Evolutionary conservation across 1,284 basidiomycete species (phyloP).

Genomic region (Cutaneotrichosporon mucoides): DNA sequence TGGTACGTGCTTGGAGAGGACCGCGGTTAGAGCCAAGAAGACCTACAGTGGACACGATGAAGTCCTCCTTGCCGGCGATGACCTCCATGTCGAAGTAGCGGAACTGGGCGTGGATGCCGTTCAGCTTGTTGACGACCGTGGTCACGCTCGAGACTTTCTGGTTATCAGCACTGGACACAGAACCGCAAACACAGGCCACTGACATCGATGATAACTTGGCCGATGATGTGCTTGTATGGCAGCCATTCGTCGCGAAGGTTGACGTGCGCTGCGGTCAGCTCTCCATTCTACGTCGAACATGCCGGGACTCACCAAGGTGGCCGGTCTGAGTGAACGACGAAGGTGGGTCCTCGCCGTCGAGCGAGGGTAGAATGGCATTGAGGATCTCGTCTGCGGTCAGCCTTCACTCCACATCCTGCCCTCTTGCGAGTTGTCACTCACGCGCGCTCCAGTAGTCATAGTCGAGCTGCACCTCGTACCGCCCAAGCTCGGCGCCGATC

Average conservation of each 20-base stretch:
- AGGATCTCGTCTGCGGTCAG: conserved; percentile 68
- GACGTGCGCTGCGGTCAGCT: conserved; percentile 59
- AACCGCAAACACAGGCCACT: too few species aligned
- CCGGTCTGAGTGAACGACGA: conserved; percentile 84
- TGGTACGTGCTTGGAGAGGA: too few species aligned
- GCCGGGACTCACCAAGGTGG: conserved; percentile 84
- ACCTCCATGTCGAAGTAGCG: conserved; percentile 97
- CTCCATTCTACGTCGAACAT: background rate
- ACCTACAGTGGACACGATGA: conserved; percentile 74
- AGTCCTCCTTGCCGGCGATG: conserved; percentile 82
- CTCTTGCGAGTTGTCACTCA: conserved; percentile 42
- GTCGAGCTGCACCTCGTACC: conserved; percentile 61
- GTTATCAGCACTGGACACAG: too few species aligned
- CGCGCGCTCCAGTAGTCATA: conserved; percentile 84
- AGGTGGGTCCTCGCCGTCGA: conserved; percentile 71
- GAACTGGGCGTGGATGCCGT: conserved; percentile 80
- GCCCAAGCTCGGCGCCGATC: conserved; percentile 57
- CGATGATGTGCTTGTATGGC: conserved; percentile 86
- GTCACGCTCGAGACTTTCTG: conserved; percentile 77
- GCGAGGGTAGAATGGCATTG: conserved; percentile 68
- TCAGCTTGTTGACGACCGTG: conserved; percentile 95
- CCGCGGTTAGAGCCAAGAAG: background rate
- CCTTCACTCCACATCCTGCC: too few species aligned
- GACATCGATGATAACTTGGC: conserved; percentile 87
- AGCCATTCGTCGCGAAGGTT: conserved; percentile 88